phyloP scores from a whole-genome alignment of 768 basidiomycete genomes.

The Pisolithus albus region DNA sequence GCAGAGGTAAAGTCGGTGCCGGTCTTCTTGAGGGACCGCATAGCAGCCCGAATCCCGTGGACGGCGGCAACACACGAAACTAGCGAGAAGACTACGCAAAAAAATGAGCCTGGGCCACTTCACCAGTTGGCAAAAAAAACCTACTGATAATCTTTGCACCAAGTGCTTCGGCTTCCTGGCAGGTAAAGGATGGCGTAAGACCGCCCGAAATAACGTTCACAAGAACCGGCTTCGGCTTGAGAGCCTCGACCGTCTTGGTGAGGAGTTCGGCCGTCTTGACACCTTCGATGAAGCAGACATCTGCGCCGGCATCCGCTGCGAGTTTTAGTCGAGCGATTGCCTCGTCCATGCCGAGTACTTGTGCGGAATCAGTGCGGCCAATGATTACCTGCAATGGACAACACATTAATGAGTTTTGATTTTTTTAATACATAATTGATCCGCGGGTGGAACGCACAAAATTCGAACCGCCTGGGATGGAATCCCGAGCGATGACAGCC shows the following conservation, averaged over 20 bases:
- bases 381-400: constrained; percentile 48
- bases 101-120: background rate
- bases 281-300: constrained; percentile 79
- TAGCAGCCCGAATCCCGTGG: constrained; percentile 72
- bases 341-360: constrained; percentile 76
- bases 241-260: constrained; percentile 53
- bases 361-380: constrained; percentile 72
- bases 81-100: constrained; percentile 56
- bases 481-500: constrained; percentile 69
- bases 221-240: constrained; percentile 71
- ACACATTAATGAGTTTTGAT: background rate
- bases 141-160: constrained; percentile 76
- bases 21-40: constrained; percentile 68
- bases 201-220: constrained; percentile 79
- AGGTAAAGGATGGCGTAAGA: constrained; percentile 68
- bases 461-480: constrained; percentile 68
- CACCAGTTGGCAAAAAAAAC: constrained; percentile 15
- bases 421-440: background rate
- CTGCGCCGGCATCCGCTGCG: constrained; percentile 67
- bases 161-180: constrained; percentile 56
- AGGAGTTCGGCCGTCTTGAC: constrained; percentile 64
- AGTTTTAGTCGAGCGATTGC: constrained; percentile 59
- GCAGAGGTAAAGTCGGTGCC: constrained; percentile 62
- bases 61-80: constrained; percentile 73
- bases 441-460: constrained; percentile 40